Conservation (phyloP, 2,329 filamentous ascomycete genomes). For the Penicillium sp. region DNA sequence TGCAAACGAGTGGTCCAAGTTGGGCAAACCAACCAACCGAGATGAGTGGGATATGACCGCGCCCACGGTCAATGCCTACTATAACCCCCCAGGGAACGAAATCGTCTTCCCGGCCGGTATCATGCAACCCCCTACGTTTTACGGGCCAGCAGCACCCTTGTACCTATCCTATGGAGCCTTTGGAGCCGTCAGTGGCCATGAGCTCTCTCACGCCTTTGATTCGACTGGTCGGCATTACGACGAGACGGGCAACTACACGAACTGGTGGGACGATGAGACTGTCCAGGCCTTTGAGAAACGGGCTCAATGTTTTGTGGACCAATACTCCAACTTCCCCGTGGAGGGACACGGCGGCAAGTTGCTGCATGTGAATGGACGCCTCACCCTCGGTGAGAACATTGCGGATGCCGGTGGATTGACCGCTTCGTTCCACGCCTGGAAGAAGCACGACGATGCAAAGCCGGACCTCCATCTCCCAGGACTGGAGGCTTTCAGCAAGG, state of each 20-base stretch:
- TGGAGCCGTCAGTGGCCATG: constrained; percentile 67
- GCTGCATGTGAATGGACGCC: constrained; percentile 62
- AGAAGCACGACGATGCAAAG: constrained; percentile 55
- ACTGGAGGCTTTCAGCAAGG: constrained; percentile 62
- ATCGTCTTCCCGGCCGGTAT: constrained; percentile 71
- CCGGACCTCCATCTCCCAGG: constrained; percentile 60
- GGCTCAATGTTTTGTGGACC: constrained; percentile 67
- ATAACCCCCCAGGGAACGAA: constrained; percentile 65
- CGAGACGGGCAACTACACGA: constrained; percentile 62
- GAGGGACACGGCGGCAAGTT: constrained; percentile 57
- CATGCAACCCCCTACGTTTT: constrained; percentile 68
- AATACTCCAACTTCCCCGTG: constrained; percentile 64
- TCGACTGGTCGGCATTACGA: constrained; percentile 66
- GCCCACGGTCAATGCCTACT: constrained; percentile 66
- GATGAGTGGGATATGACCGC: constrained; percentile 63
- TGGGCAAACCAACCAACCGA: constrained; percentile 62
- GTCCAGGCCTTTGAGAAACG: constrained; percentile 59
- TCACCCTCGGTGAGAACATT: constrained; percentile 70
- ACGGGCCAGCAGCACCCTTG: constrained; percentile 58
- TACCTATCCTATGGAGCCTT: constrained; percentile 71
- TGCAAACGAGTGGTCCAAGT: constrained; percentile 55
- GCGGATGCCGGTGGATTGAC: constrained; percentile 68
- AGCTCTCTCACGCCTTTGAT: constrained; percentile 71
- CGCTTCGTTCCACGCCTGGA: constrained; percentile 66
- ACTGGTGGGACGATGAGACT: constrained; percentile 67